phyloP scores from a whole-genome alignment of 768 basidiomycete species.

The Trametes coccinea region DNA sequence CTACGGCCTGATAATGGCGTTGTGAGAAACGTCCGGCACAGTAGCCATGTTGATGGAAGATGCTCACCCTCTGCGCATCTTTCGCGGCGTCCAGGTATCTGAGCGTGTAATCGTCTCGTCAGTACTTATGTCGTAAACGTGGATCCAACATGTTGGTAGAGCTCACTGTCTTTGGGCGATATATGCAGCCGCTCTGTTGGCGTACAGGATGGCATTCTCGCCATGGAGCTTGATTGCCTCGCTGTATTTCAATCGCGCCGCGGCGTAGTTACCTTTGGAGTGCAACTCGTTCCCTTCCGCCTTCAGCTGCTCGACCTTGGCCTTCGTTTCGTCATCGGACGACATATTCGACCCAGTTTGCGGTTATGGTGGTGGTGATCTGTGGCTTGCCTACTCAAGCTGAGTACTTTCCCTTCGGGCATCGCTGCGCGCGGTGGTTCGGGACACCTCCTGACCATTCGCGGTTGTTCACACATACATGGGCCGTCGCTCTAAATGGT shows the following conservation, averaged over 20 bases:
- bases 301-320: slow-evolving; percentile 34
- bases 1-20: slow-evolving; percentile 19
- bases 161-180: slow-evolving; percentile 40
- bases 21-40: too few species aligned
- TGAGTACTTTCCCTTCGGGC: not conserved
- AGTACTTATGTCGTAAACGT: too few species aligned
- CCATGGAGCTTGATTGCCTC: slow-evolving; percentile 43
- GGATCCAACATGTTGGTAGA: too few species aligned
- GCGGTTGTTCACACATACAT: not conserved
- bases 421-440: not conserved
- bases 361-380: not conserved
- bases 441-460: not conserved
- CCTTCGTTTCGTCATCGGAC: slow-evolving; percentile 13
- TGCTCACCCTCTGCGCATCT: slow-evolving; percentile 21
- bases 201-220: slow-evolving; percentile 41
- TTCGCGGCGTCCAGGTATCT: slow-evolving; percentile 21
- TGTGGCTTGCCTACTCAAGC: not conserved
- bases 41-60: not conserved
- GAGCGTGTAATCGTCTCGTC: too few species aligned
- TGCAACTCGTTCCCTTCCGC: slow-evolving; percentile 43
- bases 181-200: slow-evolving; percentile 46
- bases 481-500: not conserved
- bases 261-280: slow-evolving; percentile 34
- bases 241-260: slow-evolving; percentile 42
- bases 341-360: slow-evolving; percentile 2